These are phyloP conservation scores for Fraxinus nigra DNA, from an alignment of 305 asterid species.

Conservation along the genomic window DNA sequence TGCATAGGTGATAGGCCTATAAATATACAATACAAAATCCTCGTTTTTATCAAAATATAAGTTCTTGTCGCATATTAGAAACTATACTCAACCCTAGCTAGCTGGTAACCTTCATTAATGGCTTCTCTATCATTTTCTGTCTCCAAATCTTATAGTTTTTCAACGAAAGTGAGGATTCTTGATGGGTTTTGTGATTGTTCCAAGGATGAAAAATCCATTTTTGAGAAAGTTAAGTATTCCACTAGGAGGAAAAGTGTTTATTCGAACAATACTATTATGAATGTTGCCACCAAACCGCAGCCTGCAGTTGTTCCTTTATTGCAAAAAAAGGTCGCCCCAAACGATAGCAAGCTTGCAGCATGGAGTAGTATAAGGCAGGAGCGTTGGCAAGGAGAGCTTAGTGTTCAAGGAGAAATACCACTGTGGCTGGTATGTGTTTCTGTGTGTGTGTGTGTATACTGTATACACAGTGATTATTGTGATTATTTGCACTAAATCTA, in stretches of 20 bases:
- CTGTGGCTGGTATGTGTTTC: slow-evolving; percentile 62
- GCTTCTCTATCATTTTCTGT: slow-evolving; percentile 42
- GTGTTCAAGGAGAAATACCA: slow-evolving; percentile 81
- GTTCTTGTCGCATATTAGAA: not conserved
- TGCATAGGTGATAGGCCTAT: slow-evolving; percentile 31
- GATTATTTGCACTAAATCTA: not conserved
- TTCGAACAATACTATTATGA: slow-evolving; percentile 17
- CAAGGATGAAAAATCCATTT: slow-evolving; percentile 18
- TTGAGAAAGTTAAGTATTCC: slow-evolving; percentile 21
- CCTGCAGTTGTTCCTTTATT: slow-evolving; percentile 32
- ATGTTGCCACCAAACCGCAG: slow-evolving; percentile 44
- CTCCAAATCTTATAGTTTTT: slow-evolving; percentile 22
- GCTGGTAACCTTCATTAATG: slow-evolving; percentile 33
- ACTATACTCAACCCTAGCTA: not conserved
- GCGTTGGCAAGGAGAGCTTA: slow-evolving; percentile 84
- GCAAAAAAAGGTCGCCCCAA: slow-evolving; percentile 12
- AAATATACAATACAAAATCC: slow-evolving; percentile 28
- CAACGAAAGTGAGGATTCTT: not conserved
- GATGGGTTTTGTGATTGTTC: slow-evolving; percentile 3
- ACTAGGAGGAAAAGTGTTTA: not conserved
- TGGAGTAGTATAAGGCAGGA: slow-evolving; percentile 85
- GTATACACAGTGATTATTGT: not conserved
- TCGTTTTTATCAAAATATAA: slow-evolving; percentile 6
- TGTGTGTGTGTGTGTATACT: not conserved
- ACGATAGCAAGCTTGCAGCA: slow-evolving; percentile 52